Conservation (phyloP, 768 basidiomycete species). For the Tulasnella sp. region DNA sequence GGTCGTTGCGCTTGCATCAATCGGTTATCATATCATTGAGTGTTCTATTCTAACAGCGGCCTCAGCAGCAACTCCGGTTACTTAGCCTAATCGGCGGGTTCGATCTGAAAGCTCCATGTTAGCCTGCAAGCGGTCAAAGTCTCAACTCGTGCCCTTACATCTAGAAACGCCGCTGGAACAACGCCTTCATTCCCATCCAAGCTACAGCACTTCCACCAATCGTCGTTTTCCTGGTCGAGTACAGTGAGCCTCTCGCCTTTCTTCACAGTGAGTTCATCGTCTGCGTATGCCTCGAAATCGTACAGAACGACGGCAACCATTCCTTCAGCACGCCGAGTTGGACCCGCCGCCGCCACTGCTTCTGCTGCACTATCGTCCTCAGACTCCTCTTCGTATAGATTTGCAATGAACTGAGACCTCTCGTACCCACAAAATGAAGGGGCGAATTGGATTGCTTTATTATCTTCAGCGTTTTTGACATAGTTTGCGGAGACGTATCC, state of each 20-base stretch:
- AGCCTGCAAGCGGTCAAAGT: slow-evolving; percentile 34
- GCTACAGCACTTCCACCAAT: slow-evolving; percentile 97
- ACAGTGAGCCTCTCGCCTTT: slow-evolving; percentile 83
- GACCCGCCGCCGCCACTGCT: slow-evolving; percentile 23
- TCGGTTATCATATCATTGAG: no score
- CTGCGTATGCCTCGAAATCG: slow-evolving; percentile 84
- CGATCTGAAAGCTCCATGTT: slow-evolving; percentile 28
- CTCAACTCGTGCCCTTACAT: slow-evolving; percentile 54
- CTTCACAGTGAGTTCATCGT: slow-evolving; percentile 82
- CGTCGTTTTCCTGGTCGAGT: slow-evolving; percentile 77
- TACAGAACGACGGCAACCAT: slow-evolving; percentile 69
- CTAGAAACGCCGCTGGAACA: slow-evolving; percentile 93
- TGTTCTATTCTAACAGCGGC: slow-evolving; percentile 29
- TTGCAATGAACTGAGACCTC: slow-evolving; percentile 44
- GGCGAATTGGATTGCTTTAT: slow-evolving; percentile 21
- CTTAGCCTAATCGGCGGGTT: slow-evolving; percentile 4
- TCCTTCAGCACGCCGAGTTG: slow-evolving; percentile 43
- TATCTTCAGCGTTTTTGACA: slow-evolving; percentile 50
- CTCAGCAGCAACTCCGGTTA: slow-evolving; percentile 36
- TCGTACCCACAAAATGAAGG: not conserved
- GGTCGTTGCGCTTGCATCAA: no score
- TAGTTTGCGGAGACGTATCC: slow-evolving; percentile 95
- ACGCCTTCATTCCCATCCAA: slow-evolving; percentile 77
- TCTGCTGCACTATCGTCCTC: slow-evolving; percentile 41
- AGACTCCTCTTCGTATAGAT: slow-evolving; percentile 44